A percentile compares a stretch with the other conserved stretches of the same genome.
Evolutionary conservation across 208 protist species (phyloP).

Genomic region (Leishmania amazonensis): DNA sequence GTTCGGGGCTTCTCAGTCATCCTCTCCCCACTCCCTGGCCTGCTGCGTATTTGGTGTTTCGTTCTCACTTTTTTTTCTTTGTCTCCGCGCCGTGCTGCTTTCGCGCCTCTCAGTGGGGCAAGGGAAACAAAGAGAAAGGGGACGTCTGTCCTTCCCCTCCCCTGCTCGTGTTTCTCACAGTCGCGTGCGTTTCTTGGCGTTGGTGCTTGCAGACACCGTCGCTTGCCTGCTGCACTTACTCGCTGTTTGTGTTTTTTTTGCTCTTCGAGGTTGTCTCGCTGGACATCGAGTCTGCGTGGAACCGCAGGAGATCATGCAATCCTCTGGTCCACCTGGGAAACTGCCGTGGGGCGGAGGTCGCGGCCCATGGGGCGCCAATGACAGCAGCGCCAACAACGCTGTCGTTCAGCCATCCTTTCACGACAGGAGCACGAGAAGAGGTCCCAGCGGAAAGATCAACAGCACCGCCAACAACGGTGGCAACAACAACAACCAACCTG

Average conservation of each 20-base stretch:
- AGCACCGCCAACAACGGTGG: not conserved
- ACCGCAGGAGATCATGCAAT: not conserved
- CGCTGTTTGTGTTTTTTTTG: not conserved
- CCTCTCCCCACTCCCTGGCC: not conserved
- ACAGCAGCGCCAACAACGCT: not conserved
- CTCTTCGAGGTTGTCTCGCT: not conserved
- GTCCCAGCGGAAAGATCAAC: constrained; percentile 11
- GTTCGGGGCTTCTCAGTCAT: not conserved
- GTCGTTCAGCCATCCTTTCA: constrained; percentile 9
- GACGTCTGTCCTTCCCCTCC: not conserved
- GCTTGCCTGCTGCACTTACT: not conserved
- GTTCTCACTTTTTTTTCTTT: not conserved
- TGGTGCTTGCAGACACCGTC: not conserved
- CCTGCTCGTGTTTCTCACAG: not conserved
- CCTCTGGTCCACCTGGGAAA: constrained; percentile 1
- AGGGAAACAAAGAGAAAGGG: not conserved
- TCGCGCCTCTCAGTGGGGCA: not conserved
- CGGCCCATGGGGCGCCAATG: constrained; percentile 2
- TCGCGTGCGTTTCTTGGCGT: not conserved
- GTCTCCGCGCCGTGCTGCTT: not conserved
- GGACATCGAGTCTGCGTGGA: not conserved
- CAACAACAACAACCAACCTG: constrained; percentile 2
- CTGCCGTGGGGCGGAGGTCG: constrained; percentile 6
- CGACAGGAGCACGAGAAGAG: not conserved
- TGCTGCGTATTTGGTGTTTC: not conserved